A percentile compares a stretch with the other conserved stretches of the same genome.
Evolutionary conservation across 2,329 filamentous ascomycete genomes (phyloP).

Genomic region (Xylaria sp.): DNA sequence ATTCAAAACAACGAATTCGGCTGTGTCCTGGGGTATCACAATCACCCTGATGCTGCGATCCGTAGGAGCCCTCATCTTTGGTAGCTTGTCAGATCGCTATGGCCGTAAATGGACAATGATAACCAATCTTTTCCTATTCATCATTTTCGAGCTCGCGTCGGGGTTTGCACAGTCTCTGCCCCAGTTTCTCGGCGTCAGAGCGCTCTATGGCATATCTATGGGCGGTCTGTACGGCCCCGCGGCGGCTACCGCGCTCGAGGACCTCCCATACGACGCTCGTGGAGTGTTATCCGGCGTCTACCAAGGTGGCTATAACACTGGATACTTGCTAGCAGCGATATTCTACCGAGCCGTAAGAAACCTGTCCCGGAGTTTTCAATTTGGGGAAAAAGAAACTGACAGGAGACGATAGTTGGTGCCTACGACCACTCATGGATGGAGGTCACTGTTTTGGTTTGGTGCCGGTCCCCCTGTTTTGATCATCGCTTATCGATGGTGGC

Average conservation of each 20-base stretch:
- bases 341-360: constrained; percentile 39
- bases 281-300: constrained; percentile 36
- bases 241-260: constrained; percentile 38
- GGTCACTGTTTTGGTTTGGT: constrained; percentile 40
- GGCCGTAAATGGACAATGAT: constrained; percentile 39
- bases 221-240: constrained; percentile 39
- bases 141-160: constrained; percentile 38
- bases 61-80: constrained; percentile 36
- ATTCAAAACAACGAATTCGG: constrained; percentile 34
- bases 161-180: constrained; percentile 36
- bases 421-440: constrained; percentile 36
- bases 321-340: constrained; percentile 34
- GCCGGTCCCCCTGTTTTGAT: constrained; percentile 37
- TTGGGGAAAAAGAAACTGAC: constrained; percentile 9
- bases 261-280: constrained; percentile 38
- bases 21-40: constrained; percentile 39
- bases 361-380: not conserved
- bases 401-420: constrained; percentile 33
- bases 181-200: constrained; percentile 37
- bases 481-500: constrained; percentile 39
- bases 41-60: constrained; percentile 39
- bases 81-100: constrained; percentile 36
- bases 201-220: constrained; percentile 40
- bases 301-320: constrained; percentile 32
- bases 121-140: constrained; percentile 34